Conservation (phyloP, 768 basidiomycete species). For the Amanita exitialis region DNA sequence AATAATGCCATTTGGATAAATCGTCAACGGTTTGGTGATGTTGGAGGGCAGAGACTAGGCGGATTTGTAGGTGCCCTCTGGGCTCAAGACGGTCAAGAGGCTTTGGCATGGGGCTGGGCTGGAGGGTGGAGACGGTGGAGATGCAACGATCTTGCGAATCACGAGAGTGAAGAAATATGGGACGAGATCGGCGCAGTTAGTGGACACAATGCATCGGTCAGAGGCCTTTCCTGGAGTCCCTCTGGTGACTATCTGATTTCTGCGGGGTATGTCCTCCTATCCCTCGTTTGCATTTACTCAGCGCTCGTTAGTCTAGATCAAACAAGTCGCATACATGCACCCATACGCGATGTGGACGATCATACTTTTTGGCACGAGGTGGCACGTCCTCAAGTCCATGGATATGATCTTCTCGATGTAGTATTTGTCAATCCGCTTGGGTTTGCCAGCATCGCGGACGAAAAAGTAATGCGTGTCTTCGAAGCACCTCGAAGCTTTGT, state of each 20-base stretch:
- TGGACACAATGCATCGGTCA: constrained; percentile 80
- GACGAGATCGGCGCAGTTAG: constrained; percentile 64
- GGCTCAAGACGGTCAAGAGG: constrained; percentile 52
- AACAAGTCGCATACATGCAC: constrained; percentile 83
- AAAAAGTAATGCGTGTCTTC: constrained; percentile 91
- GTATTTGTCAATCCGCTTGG: constrained; percentile 66
- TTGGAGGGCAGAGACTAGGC: constrained; percentile 83
- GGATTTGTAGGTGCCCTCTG: constrained; percentile 92
- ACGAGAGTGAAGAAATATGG: constrained; percentile 45
- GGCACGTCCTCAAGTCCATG: constrained; percentile 90
- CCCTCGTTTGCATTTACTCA: constrained; percentile 2
- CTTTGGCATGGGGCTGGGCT: constrained; percentile 86
- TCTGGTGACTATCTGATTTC: constrained; percentile 81
- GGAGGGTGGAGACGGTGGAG: constrained; percentile 91
- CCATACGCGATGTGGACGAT: constrained; percentile 19
- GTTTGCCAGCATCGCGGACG: constrained; percentile 90
- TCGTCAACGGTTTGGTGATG: constrained; percentile 84
- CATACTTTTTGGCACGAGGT: constrained; percentile 68
- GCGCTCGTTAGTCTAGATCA: constrained; percentile 62
- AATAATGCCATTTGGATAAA: constrained; percentile 81
- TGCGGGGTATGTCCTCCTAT: constrained; percentile 46
- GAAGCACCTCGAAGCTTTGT: constrained; percentile 84
- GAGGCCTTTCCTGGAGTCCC: constrained; percentile 80
- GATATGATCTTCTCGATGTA: constrained; percentile 82
- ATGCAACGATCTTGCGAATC: constrained; percentile 18